Percentiles rank a stretch among this genome's conserved stretches.
phyloP scores from a whole-genome alignment of 495 filamentous ascomycete species.

The Penicillium canariense region DNA sequence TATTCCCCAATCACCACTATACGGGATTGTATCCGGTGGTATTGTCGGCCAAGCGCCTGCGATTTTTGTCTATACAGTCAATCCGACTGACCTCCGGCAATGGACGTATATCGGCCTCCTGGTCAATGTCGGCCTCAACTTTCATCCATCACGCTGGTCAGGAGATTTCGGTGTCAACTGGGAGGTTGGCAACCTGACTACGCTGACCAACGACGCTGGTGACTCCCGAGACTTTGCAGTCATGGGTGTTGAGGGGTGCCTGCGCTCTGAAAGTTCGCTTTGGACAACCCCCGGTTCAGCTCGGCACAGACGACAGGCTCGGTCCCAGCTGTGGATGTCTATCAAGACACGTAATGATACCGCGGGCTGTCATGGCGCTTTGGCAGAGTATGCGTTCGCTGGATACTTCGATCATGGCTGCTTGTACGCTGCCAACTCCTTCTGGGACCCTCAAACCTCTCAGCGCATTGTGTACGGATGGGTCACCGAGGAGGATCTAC shows the following conservation, averaged over 20 bases:
- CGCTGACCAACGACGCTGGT: slow-evolving; percentile 36
- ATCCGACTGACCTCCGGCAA: slow-evolving; percentile 41
- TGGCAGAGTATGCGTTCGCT: slow-evolving; percentile 27
- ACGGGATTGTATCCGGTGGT: slow-evolving; percentile 53
- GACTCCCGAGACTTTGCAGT: slow-evolving; percentile 44
- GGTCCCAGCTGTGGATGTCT: slow-evolving; percentile 39
- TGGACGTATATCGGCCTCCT: slow-evolving; percentile 54
- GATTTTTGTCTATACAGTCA: slow-evolving; percentile 52
- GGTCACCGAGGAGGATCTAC: slow-evolving; percentile 41
- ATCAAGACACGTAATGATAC: slow-evolving; percentile 10
- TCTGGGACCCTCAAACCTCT: slow-evolving; percentile 34
- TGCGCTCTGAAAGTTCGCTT: slow-evolving; percentile 8
- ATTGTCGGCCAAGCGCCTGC: slow-evolving; percentile 47
- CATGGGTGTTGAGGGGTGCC: slow-evolving; percentile 50
- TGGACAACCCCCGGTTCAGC: slow-evolving; percentile 6
- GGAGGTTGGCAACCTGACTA: slow-evolving; percentile 54
- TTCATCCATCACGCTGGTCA: slow-evolving; percentile 44
- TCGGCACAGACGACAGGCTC: slow-evolving; percentile 21
- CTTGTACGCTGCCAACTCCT: slow-evolving; percentile 39
- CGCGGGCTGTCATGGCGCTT: slow-evolving; percentile 3
- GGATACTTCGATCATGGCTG: slow-evolving; percentile 41
- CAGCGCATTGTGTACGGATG: slow-evolving; percentile 35
- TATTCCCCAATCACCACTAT: slow-evolving; percentile 30
- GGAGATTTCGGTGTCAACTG: slow-evolving; percentile 57
- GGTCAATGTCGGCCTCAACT: slow-evolving; percentile 42